Percentiles rank a stretch among this genome's conserved stretches.
phyloP scores from a whole-genome alignment of 139 green algal genomes.

The Coelastrella sp. region DNA sequence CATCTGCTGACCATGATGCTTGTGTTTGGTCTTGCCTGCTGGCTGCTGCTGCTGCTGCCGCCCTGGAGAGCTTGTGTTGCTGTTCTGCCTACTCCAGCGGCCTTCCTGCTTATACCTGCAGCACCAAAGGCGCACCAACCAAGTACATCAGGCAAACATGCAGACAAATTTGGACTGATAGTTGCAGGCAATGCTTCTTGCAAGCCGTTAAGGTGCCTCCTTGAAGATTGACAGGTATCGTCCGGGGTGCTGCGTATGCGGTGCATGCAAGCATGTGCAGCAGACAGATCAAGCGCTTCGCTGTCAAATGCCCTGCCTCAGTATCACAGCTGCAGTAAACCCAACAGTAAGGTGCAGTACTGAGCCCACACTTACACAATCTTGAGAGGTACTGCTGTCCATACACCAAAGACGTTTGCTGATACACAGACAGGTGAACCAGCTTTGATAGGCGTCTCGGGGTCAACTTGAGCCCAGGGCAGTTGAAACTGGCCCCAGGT shows the following conservation, averaged over 20 bases:
- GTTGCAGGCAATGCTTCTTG: background rate
- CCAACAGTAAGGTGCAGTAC: background rate
- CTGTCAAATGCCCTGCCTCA: no score
- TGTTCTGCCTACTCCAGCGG: background rate
- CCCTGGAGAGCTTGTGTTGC: background rate
- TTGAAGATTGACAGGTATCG: no score
- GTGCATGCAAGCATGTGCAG: no score
- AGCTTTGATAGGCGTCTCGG: conserved; percentile 42
- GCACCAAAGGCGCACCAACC: background rate
- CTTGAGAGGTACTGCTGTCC: conserved; percentile 62
- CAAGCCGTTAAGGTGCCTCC: no score
- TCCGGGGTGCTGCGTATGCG: no score
- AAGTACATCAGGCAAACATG: background rate
- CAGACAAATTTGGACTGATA: background rate
- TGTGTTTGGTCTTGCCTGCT: background rate
- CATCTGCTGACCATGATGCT: conserved; percentile 38
- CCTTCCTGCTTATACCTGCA: conserved; percentile 46
- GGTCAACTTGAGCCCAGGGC: conserved; percentile 61
- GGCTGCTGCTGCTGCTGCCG: background rate
- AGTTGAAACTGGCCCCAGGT: conserved; percentile 73
- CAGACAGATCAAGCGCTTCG: no score
- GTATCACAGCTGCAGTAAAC: no score
- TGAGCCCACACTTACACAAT: conserved; percentile 54
- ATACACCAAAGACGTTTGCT: conserved; percentile 65
- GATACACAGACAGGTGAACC: conserved; percentile 55